Evolutionary conservation across 441 rosid genomes (phyloP).

Genomic region (Syzygium malaccense): DNA sequence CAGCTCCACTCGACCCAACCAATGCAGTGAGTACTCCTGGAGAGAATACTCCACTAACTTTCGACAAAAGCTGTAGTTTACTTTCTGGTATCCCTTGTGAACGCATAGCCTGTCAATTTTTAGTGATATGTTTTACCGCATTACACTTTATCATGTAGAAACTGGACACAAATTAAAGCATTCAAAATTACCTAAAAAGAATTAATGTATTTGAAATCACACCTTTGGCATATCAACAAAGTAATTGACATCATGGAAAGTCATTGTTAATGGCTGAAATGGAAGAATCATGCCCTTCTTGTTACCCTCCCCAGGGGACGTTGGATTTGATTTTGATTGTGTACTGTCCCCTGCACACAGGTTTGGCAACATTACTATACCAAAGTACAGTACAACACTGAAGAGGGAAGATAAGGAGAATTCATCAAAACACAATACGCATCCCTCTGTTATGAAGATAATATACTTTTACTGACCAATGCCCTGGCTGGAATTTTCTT

Average conservation of each 20-base stretch:
- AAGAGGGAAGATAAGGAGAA: not conserved
- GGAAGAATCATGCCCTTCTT: constrained; percentile 93
- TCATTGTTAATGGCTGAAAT: constrained; percentile 84
- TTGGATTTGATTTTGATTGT: not conserved
- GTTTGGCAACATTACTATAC: not conserved
- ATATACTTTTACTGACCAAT: constrained; percentile 13
- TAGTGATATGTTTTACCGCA: not conserved
- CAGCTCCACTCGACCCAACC: constrained; percentile 97
- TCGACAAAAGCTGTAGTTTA: constrained; percentile 63
- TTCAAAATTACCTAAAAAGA: not conserved
- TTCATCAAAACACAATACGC: not conserved
- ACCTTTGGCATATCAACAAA: constrained; percentile 94
- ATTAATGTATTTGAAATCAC: constrained; percentile 1
- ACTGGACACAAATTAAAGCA: not conserved
- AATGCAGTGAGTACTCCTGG: constrained; percentile 93
- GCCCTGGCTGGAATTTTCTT: constrained; percentile 14
- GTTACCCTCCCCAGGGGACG: constrained; percentile 16
- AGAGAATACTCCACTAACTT: constrained; percentile 85
- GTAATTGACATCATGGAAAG: constrained; percentile 86
- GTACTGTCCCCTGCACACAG: constrained; percentile 2
- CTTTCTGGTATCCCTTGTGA: constrained; percentile 62
- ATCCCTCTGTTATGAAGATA: not conserved
- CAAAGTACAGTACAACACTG: not conserved
- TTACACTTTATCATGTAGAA: not conserved
- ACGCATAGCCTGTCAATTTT: constrained; percentile 61